Evolutionary conservation across 2,329 filamentous ascomycete genomes (phyloP).

Genomic region (Penicillium sp.): DNA sequence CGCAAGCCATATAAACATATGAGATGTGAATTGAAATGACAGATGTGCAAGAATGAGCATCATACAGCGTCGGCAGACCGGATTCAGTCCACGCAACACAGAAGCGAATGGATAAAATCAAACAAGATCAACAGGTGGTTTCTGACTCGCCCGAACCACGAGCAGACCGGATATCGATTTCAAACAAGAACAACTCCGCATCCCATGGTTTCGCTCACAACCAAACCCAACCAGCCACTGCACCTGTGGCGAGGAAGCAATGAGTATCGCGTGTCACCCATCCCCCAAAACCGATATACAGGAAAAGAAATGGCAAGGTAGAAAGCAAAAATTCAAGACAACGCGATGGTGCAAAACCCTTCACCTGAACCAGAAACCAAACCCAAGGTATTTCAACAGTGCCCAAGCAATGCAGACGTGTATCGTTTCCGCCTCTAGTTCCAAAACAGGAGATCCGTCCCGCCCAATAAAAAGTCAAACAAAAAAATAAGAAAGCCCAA

Average conservation of each 20-base stretch:
- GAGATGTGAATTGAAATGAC: conserved; percentile 14
- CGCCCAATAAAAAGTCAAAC: conserved; percentile 27
- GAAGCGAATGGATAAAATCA: conserved; percentile 4
- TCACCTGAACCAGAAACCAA: conserved; percentile 13
- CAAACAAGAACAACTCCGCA: conserved; percentile 34
- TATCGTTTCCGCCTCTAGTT: conserved; percentile 44
- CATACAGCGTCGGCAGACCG: conserved; percentile 15
- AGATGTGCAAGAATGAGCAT: conserved; percentile 12
- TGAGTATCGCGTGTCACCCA: conserved; percentile 30
- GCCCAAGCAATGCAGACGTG: conserved; percentile 42
- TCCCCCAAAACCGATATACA: conserved; percentile 33
- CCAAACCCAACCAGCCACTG: conserved; percentile 27
- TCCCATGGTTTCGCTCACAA: conserved; percentile 34
- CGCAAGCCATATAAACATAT: conserved; percentile 10
- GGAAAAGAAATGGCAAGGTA: conserved; percentile 21
- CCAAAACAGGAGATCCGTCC: conserved; percentile 34
- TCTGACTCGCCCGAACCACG: conserved; percentile 25
- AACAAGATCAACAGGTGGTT: conserved; percentile 25
- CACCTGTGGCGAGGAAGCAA: conserved; percentile 29
- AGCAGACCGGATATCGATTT: conserved; percentile 30
- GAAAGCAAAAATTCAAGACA: conserved; percentile 16
- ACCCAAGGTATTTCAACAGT: conserved; percentile 33
- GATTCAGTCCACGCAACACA: conserved; percentile 22
- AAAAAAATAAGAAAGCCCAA: conserved; percentile 24
- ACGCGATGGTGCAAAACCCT: not conserved